Conservation (phyloP, 768 basidiomycete species). For the Lactarius hengduanensis region DNA sequence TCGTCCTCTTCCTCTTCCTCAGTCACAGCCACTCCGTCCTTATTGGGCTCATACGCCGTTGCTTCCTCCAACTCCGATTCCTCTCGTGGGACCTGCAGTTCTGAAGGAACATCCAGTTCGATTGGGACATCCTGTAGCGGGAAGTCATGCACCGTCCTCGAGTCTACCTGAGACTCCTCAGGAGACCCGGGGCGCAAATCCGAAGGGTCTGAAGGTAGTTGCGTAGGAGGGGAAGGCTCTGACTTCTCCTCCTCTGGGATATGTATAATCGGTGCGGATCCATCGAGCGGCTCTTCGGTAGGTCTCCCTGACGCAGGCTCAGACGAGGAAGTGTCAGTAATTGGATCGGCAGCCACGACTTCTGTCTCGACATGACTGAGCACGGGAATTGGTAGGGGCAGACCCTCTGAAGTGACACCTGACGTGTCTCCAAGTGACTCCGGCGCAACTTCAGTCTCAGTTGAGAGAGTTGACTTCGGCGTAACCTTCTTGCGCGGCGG, state of each 20-base stretch:
- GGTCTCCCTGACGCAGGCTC: neutral
- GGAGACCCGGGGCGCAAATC: conserved; percentile 16
- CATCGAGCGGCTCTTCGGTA: neutral
- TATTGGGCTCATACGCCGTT: neutral
- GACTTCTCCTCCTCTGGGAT: neutral
- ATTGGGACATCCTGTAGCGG: neutral
- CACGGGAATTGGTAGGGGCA: neutral
- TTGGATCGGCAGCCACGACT: conserved; percentile 3
- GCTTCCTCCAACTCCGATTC: neutral
- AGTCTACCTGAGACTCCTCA: conserved; percentile 5
- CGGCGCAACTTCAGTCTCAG: conserved; percentile 4
- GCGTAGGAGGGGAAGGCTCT: neutral
- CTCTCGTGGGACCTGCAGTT: neutral
- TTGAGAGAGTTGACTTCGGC: conserved; percentile 10
- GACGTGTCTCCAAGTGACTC: conserved; percentile 1
- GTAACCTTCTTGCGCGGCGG: conserved; percentile 35
- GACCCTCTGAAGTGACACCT: conserved; percentile 1
- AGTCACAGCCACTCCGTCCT: conserved; percentile 13
- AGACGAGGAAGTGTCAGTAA: neutral
- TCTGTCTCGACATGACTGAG: conserved; percentile 3
- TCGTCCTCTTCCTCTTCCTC: conserved; percentile 50
- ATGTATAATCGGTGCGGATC: neutral
- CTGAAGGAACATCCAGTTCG: neutral
- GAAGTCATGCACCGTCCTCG: conserved; percentile 2
- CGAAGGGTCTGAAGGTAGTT: conserved; percentile 5